Evolutionary conservation across 495 filamentous ascomycete genomes (phyloP), one percentile per base, ranked within the genome.

Genomic region (Venustampulla echinocandica): DNA sequence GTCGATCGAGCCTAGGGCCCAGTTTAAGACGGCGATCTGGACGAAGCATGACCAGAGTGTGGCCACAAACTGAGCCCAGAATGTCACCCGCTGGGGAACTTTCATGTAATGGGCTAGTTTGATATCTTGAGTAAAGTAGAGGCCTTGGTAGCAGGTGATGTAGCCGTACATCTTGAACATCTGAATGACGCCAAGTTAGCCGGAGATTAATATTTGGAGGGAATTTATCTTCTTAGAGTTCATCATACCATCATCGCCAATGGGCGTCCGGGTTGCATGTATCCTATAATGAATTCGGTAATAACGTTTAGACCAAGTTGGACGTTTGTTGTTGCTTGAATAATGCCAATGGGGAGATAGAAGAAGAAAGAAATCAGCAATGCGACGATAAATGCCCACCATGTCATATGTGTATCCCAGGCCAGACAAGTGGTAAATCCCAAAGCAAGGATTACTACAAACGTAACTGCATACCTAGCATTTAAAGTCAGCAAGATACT

Each of bases 51-150:
- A 77, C 38, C 81, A 61, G 4, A 81, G 74, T 0, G 78, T 82
- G 17, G 80, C 77, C 7, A 84, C 66, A 1, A 80, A 75, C 55
- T 85, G 81, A 0, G 78, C 77, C 50, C 73, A 67, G 59, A 85
- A 87, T 56, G 84, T 71, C 0, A 73, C 17, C 66, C 68, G 56
- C 72, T 70, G 22, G 63, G 47, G 48, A 15, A 52, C 37, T 37
- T 85, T 84, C 61, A 86, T 76, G 63, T 85, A 87, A 56, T 84
- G 80, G 3, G 78, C 82, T 43, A 73, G 67, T 44, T 77, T 76
- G 39, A 77, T 62, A 52, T 78, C 73, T 3, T 64, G 59, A 10
- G 73, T 63, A 58, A 76, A 79, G 48, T 57, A 70, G n/a, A 77
- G 63, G n/a, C 69, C 69, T 59, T 76, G 74, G 10, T 70, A 68